Conservation (phyloP, 805 yeast species). For the Dipodascus geniculatus region DNA sequence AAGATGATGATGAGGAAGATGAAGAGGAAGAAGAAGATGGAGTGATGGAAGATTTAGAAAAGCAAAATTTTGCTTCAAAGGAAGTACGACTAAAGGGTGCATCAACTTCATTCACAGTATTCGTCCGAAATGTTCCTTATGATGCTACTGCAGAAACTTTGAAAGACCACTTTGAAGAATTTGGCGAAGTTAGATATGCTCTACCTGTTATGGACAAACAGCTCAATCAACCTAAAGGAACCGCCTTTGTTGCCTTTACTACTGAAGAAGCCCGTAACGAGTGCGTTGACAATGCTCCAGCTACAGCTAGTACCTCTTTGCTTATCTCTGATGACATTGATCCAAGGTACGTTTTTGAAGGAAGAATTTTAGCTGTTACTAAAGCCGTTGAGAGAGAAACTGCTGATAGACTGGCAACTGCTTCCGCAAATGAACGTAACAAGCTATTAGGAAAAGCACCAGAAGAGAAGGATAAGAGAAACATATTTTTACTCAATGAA, state of each 20-base stretch:
- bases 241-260: conserved; percentile 86
- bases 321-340: conserved; percentile 88
- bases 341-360: conserved; percentile 77
- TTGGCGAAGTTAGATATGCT: conserved; percentile 87
- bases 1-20: conserved; percentile 25
- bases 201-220: conserved; percentile 81
- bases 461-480: conserved; percentile 71
- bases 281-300: conserved; percentile 74
- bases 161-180: conserved; percentile 63
- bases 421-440: conserved; percentile 59
- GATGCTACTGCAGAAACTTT: conserved; percentile 79
- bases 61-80: conserved; percentile 14
- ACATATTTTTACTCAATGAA: conserved; percentile 77
- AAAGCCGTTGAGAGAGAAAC: conserved; percentile 80
- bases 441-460: conserved; percentile 72
- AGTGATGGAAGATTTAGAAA: conserved; percentile 20
- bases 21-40: conserved; percentile 29
- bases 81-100: conserved; percentile 21
- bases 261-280: conserved; percentile 48
- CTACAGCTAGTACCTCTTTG: conserved; percentile 48
- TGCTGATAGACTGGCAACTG: conserved; percentile 63
- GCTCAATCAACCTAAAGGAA: conserved; percentile 82
- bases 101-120: conserved; percentile 40
- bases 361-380: conserved; percentile 74
- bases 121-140: conserved; percentile 88